Percentiles rank a stretch among this genome's conserved stretches.
Evolutionary conservation across 495 filamentous ascomycete species (phyloP).

Genomic region (Apiosordaria backusii): DNA sequence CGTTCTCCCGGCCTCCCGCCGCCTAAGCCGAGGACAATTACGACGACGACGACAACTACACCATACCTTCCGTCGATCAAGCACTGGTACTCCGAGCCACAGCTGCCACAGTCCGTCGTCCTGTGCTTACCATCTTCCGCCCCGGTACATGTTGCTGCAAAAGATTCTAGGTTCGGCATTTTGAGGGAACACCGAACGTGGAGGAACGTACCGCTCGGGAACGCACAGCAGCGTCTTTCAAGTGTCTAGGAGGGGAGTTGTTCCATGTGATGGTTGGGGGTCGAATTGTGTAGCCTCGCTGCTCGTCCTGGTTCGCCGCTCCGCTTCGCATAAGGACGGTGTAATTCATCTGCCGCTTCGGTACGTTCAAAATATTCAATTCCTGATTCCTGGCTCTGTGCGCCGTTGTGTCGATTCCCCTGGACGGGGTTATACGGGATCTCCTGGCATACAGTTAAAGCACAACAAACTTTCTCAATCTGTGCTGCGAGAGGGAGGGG

Average conservation of each 20-base stretch:
- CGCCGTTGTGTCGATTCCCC: slow-evolving; percentile 4
- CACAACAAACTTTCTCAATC: not conserved
- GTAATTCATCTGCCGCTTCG: slow-evolving; percentile 25
- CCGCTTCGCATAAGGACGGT: slow-evolving; percentile 26
- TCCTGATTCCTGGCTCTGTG: slow-evolving; percentile 10
- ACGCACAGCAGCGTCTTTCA: slow-evolving; percentile 33
- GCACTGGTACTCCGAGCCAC: slow-evolving; percentile 18
- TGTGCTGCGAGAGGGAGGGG: not conserved
- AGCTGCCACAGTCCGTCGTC: slow-evolving; percentile 17
- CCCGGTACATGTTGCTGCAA: slow-evolving; percentile 24
- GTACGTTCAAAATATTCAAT: slow-evolving; percentile 26
- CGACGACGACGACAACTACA: slow-evolving; percentile 13
- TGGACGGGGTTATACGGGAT: not conserved
- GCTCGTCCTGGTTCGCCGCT: slow-evolving; percentile 39
- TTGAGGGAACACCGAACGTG: slow-evolving; percentile 34
- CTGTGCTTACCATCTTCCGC: slow-evolving; percentile 1
- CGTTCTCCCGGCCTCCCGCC: not conserved
- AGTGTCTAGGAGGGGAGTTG: slow-evolving; percentile 21
- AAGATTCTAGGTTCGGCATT: slow-evolving; percentile 27
- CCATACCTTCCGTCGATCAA: slow-evolving; percentile 14
- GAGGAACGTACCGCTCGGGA: slow-evolving; percentile 41
- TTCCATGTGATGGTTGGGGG: slow-evolving; percentile 49
- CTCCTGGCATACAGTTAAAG: slow-evolving; percentile 1
- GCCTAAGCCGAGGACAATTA: slow-evolving; percentile 4
- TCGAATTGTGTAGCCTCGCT: slow-evolving; percentile 46